Percentiles rank a stretch among this genome's conserved stretches.
Conservation (phyloP, 192 early-diverging fungal genomes). For the Rhizophagus sp. region DNA sequence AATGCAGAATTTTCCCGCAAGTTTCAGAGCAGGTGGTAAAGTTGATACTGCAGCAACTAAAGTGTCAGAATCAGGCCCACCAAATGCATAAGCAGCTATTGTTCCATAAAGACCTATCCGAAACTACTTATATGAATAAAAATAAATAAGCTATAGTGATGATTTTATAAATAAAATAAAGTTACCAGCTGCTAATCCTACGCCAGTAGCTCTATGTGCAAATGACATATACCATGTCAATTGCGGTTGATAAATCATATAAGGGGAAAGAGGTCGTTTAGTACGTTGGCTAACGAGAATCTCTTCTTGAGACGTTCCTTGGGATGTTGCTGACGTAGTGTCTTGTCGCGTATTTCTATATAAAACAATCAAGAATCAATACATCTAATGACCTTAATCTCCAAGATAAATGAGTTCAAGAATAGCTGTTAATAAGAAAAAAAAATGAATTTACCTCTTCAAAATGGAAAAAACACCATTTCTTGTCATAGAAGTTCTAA, state of each 20-base stretch:
- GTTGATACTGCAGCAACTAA: conserved; percentile 66
- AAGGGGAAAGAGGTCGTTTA: neutral
- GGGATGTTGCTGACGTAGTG: neutral
- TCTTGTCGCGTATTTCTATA: neutral
- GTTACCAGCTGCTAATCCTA: conserved; percentile 65
- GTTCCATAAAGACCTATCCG: conserved; percentile 61
- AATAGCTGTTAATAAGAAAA: neutral
- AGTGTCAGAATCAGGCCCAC: conserved; percentile 64
- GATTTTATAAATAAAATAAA: neutral
- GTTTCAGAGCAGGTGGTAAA: conserved; percentile 63
- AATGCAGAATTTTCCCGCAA: conserved; percentile 72
- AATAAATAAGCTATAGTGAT: neutral
- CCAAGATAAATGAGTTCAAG: neutral
- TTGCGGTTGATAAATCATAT: conserved; percentile 75
- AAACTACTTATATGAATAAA: neutral
- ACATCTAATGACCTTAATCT: neutral
- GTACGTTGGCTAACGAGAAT: conserved; percentile 10
- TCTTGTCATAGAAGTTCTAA: neutral
- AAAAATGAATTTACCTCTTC: neutral
- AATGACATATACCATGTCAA: conserved; percentile 79
- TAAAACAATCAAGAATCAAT: neutral
- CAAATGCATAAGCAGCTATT: conserved; percentile 68
- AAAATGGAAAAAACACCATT: neutral
- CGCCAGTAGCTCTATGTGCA: conserved; percentile 77
- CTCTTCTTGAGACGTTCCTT: neutral